Conservation (phyloP, 768 basidiomycete genomes). For the Pulveroboletus sp. region DNA sequence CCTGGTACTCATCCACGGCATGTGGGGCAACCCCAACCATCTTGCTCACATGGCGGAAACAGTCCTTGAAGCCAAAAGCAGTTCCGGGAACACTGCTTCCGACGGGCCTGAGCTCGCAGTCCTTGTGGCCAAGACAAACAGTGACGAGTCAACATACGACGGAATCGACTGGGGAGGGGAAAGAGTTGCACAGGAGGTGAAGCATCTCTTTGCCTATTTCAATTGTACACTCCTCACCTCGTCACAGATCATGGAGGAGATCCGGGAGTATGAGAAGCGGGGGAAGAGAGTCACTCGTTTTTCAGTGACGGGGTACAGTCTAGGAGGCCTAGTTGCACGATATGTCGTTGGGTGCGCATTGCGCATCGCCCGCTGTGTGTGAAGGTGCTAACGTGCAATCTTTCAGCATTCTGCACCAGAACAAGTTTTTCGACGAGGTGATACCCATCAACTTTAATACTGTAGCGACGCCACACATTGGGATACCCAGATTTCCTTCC, state of each 20-base stretch:
- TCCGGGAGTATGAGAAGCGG: conserved; percentile 47
- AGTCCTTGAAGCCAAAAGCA: conserved; percentile 41
- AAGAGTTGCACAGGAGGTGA: conserved; percentile 74
- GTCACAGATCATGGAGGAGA: conserved; percentile 51
- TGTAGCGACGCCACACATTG: conserved; percentile 80
- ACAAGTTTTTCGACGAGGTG: conserved; percentile 67
- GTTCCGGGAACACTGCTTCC: conserved; percentile 20
- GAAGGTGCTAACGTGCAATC: conserved; percentile 4
- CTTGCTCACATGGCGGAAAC: conserved; percentile 55
- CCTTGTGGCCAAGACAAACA: conserved; percentile 62
- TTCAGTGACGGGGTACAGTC: conserved; percentile 71
- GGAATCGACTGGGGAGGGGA: conserved; percentile 84
- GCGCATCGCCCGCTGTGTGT: not conserved
- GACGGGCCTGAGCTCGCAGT: conserved; percentile 50
- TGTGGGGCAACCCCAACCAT: conserved; percentile 79
- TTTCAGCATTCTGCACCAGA: conserved; percentile 57
- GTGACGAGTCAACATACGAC: conserved; percentile 69
- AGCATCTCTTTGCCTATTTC: conserved; percentile 3
- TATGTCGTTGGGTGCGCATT: conserved; percentile 63
- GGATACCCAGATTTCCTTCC: conserved; percentile 61
- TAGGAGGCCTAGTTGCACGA: conserved; percentile 80
- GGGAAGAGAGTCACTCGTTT: conserved; percentile 63
- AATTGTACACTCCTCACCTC: conserved; percentile 3
- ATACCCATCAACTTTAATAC: conserved; percentile 79
- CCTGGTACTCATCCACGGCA: conserved; percentile 52